Base-by-base conservation (phyloP, 208 protist genomes). In the Borovskyia barvae region DNA sequence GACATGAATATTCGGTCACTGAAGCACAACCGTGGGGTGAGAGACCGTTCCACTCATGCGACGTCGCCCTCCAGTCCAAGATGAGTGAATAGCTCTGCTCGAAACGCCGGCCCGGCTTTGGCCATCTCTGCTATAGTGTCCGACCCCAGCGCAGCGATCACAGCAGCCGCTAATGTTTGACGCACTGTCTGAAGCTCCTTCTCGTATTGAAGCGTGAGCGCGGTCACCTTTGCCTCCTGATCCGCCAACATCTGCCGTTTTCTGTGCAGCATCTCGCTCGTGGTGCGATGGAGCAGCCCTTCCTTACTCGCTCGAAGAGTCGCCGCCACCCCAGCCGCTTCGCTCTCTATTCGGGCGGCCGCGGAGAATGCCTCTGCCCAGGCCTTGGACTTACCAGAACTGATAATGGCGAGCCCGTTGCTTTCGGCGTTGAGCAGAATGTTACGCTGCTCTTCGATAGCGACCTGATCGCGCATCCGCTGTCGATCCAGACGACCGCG, bases 401-500 rank as follows among this genome's bases (percentile, higher is more conserved):
- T 80, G 50, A 92, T 78, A 53, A 98, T 91, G 15, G 90, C 73
- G 19, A 90, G 75, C 39, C 77, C 87, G 47, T 74, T 52, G 43
- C 93, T 84, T 78, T 98, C 85, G 9, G 89, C 83, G 59, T 93
- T 47, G 9, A 97, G 66, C 53, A 98, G 85, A 36, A 75, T 59
- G 46, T 78, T 79, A 43, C 93, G 82, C 55, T 89, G 75, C 54
- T 87, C 67, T 76, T 99, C 97, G 53, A 89, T 96, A 19, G 79
- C 72, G 35, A 95, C 83, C 66, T 97, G 90, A 65, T 98, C 94
- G 33, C 64, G 47, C 78, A 98, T 97, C 45, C 87, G 86, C 76
- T 97, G 93, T 15, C 82, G 74, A 49, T 98, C 95, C 25, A 99
- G 84, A 41, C 72, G 52, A 39, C 92, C 95, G 43, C 66, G 67